Evolutionary conservation across 352 stramenopile genomes (phyloP).

Genomic region (Paralagenidium karlingii): DNA sequence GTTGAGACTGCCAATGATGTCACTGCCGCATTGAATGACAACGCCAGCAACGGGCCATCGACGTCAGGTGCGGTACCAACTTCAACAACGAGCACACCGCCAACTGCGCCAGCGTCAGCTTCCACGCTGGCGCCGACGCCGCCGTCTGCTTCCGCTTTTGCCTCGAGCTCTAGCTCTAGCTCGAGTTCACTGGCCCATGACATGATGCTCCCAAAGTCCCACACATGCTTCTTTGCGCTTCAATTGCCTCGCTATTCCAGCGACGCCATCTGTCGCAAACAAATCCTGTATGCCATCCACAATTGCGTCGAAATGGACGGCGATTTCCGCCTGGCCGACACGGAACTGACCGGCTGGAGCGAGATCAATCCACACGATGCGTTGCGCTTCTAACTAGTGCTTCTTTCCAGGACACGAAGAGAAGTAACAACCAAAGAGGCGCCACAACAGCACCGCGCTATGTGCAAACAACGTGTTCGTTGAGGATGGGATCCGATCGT

Average conservation of each 20-base stretch:
- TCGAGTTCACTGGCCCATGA: background rate
- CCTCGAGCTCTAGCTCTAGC: no score
- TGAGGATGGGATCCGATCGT: no score
- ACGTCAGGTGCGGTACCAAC: background rate
- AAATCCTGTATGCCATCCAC: conserved; percentile 69
- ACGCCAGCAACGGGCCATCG: conserved; percentile 3
- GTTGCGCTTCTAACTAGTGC: no score
- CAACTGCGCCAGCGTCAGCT: background rate
- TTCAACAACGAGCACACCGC: background rate
- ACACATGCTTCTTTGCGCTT: conserved; percentile 82
- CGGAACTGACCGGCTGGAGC: conserved; percentile 66
- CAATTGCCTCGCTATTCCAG: conserved; percentile 69
- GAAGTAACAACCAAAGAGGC: no score
- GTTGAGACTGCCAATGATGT: background rate
- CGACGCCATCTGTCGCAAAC: conserved; percentile 49
- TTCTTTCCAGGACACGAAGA: no score
- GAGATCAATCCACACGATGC: no score
- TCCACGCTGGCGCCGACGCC: background rate
- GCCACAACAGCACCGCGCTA: no score
- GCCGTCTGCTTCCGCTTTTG: no score
- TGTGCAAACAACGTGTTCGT: no score
- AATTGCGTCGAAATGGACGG: conserved; percentile 85
- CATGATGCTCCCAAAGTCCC: conserved; percentile 54
- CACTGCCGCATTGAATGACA: background rate
- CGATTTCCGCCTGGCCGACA: conserved; percentile 77